These are phyloP conservation scores for Boletus insuetus DNA, from an alignment of 768 basidiomycete genomes.

Conservation along the genomic window DNA sequence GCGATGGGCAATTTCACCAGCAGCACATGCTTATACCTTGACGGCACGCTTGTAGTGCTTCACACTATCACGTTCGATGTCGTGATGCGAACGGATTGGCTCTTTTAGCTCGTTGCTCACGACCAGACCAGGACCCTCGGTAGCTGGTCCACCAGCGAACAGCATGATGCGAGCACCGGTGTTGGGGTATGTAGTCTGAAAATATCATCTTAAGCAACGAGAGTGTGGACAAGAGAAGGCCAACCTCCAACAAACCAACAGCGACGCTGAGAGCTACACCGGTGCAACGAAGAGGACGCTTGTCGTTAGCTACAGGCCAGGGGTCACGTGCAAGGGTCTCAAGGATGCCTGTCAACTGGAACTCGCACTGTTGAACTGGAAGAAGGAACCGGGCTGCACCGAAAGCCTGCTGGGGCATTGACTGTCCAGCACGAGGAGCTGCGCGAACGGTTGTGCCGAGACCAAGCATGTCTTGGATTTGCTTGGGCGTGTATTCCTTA, in stretches of 20 bases:
- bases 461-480: constrained; percentile 98
- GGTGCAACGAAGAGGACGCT: constrained; percentile 89
- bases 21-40: constrained; percentile 57
- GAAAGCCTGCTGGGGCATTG: constrained; percentile 73
- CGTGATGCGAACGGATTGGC: constrained; percentile 97
- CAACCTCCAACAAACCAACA: constrained; percentile 83
- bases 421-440: constrained; percentile 83
- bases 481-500: constrained; percentile 94
- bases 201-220: neutral
- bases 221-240: constrained; percentile 7
- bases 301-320: constrained; percentile 96
- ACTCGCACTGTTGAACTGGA: constrained; percentile 90
- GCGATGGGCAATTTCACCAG: neutral
- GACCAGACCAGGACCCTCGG: constrained; percentile 96
- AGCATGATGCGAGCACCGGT: constrained; percentile 96
- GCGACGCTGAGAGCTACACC: constrained; percentile 94
- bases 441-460: constrained; percentile 71
- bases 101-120: constrained; percentile 95
- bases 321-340: constrained; percentile 87
- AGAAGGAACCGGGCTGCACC: constrained; percentile 91
- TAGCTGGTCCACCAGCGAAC: constrained; percentile 92
- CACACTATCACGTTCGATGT: constrained; percentile 94
- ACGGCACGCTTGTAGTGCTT: constrained; percentile 97
- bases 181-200: constrained; percentile 83
- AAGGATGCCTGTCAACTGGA: constrained; percentile 90